Percentiles rank a stretch among this genome's conserved stretches.
phyloP scores from a whole-genome alignment of 2,329 filamentous ascomycete species.

The Colletotrichum destructivum region DNA sequence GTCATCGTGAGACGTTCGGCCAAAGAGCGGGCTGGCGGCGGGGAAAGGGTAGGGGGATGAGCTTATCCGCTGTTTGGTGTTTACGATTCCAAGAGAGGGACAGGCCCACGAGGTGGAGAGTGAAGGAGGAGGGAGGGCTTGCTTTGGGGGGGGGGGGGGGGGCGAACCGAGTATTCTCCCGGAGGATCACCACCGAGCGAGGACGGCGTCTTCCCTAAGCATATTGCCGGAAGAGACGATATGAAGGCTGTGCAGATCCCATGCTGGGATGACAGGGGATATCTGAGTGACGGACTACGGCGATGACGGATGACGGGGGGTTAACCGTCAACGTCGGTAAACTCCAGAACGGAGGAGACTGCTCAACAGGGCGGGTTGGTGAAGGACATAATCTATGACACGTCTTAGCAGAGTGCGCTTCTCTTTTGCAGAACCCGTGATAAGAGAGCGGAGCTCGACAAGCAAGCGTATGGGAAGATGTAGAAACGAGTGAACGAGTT shows the following conservation, averaged over 20 bases:
- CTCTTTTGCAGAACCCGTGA: slow-evolving; percentile 4
- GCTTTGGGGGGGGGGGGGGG: background rate
- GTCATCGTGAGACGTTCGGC: slow-evolving; percentile 36
- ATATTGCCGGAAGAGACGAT: slow-evolving; percentile 14
- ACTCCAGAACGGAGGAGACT: slow-evolving; percentile 25
- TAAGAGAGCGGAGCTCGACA: slow-evolving; percentile 29
- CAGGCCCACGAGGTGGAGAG: slow-evolving; percentile 22
- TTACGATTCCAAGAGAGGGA: slow-evolving; percentile 39
- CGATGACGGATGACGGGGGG: slow-evolving; percentile 3
- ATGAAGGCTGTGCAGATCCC: slow-evolving; percentile 26
- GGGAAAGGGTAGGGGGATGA: slow-evolving; percentile 38
- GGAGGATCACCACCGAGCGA: slow-evolving; percentile 23
- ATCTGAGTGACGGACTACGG: background rate
- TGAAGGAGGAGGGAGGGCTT: slow-evolving; percentile 7
- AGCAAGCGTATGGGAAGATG: slow-evolving; percentile 28
- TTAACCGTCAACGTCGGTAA: slow-evolving; percentile 25
- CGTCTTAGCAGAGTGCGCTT: slow-evolving; percentile 13
- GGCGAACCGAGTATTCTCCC: slow-evolving; percentile 31
- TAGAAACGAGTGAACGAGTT: background rate
- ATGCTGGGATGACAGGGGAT: slow-evolving; percentile 29
- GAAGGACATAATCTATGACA: slow-evolving; percentile 18
- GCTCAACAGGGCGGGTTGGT: slow-evolving; percentile 20
- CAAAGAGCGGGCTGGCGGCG: slow-evolving; percentile 33
- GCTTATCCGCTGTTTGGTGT: slow-evolving; percentile 39
- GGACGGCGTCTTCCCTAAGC: background rate